Evolutionary conservation across 1,284 basidiomycete species (phyloP).

Genomic region (Ceratorhiza oryzae-sativae): DNA sequence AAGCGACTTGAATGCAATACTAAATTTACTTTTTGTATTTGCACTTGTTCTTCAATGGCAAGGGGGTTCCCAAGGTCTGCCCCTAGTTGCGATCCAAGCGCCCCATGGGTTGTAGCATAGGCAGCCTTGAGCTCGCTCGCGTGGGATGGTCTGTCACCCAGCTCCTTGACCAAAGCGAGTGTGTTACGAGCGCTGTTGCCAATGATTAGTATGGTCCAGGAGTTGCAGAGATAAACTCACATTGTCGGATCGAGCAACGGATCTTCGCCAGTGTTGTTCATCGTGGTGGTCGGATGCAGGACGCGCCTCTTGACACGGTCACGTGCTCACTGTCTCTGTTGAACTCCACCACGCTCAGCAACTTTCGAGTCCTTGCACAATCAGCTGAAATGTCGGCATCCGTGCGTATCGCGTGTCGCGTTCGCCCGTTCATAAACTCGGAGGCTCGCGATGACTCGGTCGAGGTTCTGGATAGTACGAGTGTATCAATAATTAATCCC

Average conservation of each 20-base stretch:
- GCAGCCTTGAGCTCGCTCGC: constrained; percentile 14
- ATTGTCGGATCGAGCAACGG: constrained; percentile 30
- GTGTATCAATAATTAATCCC: constrained; percentile 70
- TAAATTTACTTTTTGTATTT: constrained; percentile 22
- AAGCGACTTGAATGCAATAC: too few relatives aligned
- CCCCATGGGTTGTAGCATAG: constrained; percentile 15
- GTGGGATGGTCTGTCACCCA: constrained; percentile 17
- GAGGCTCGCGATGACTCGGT: constrained; percentile 70
- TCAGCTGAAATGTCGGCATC: constrained; percentile 23
- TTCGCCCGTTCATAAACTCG: constrained; percentile 65
- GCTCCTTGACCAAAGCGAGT: constrained; percentile 24
- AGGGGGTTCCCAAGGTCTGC: constrained; percentile 28
- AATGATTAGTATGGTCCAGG: background rate
- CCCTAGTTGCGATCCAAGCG: constrained; percentile 21
- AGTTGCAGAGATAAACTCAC: background rate
- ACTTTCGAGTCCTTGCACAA: background rate
- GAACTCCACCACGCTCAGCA: constrained; percentile 28
- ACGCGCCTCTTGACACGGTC: constrained; percentile 38
- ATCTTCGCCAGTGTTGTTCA: constrained; percentile 29
- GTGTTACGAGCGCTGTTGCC: constrained; percentile 14
- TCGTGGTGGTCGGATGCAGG: constrained; percentile 24
- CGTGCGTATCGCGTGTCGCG: constrained; percentile 40
- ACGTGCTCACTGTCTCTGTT: constrained; percentile 7
- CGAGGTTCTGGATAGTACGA: constrained; percentile 57
- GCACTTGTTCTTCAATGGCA: constrained; percentile 31